Percentiles rank a stretch among this genome's conserved stretches.
These are phyloP conservation scores for Wallacemonas sp. DNA, from an alignment of 208 protist species.

Conservation along the genomic window DNA sequence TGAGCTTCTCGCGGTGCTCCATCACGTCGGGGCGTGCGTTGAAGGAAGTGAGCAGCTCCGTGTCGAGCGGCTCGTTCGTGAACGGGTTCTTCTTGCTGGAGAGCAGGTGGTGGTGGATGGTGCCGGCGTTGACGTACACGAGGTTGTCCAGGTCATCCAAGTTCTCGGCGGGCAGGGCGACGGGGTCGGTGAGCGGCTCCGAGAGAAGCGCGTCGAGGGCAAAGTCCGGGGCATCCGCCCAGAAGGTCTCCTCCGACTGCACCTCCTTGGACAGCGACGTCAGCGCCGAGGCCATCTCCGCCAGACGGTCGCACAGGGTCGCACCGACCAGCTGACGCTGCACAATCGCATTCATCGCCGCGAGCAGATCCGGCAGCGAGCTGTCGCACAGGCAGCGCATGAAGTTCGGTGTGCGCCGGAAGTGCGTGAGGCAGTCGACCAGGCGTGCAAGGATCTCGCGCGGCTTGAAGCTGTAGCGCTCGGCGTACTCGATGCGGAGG, in stretches of 20 bases:
- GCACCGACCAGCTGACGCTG: conserved; percentile 70
- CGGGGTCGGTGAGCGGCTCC: conserved; percentile 75
- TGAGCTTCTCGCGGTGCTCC: conserved; percentile 47
- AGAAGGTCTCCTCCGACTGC: conserved; percentile 75
- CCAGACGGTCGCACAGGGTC: conserved; percentile 60
- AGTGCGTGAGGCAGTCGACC: conserved; percentile 83
- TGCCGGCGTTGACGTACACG: conserved; percentile 83
- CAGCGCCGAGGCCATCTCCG: conserved; percentile 59
- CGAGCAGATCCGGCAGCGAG: conserved; percentile 53
- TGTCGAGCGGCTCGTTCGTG: conserved; percentile 89
- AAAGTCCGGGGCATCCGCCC: conserved; percentile 87
- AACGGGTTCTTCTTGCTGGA: conserved; percentile 89
- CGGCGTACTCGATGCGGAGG: conserved; percentile 80
- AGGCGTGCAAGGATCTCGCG: conserved; percentile 76
- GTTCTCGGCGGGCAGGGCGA: conserved; percentile 75
- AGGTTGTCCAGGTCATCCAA: conserved; percentile 79
- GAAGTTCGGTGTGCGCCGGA: conserved; percentile 73
- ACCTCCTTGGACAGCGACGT: conserved; percentile 55
- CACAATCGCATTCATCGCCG: conserved; percentile 59
- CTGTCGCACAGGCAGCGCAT: conserved; percentile 74
- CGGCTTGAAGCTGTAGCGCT: conserved; percentile 78
- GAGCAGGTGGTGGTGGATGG: conserved; percentile 83
- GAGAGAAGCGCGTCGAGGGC: conserved; percentile 82
- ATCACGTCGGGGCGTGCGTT: conserved; percentile 72
- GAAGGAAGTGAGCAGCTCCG: conserved; percentile 80